Percentiles rank a stretch among this genome's conserved stretches.
phyloP scores from a whole-genome alignment of 106 monocot genomes.

The Phalaenopsis aphrodite region DNA sequence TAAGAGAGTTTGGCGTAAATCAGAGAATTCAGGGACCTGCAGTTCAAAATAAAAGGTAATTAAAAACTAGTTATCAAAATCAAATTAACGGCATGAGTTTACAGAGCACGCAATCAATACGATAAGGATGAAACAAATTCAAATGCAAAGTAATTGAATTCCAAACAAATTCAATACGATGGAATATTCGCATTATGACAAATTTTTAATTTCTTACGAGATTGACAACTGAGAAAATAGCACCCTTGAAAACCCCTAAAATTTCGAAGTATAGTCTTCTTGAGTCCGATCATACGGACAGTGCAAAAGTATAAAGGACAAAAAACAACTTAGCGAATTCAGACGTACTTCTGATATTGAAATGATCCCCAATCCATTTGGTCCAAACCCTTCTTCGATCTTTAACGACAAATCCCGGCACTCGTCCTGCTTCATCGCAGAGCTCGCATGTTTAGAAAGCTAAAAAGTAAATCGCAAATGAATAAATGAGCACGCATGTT shows the following conservation, averaged over 20 bases:
- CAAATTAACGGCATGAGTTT: neutral
- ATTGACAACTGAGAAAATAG: neutral
- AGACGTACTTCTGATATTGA: constrained; percentile 65
- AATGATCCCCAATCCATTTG: constrained; percentile 77
- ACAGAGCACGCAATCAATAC: neutral
- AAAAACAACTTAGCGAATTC: neutral
- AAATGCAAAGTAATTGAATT: neutral
- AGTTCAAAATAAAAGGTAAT: neutral
- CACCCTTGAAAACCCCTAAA: neutral
- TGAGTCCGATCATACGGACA: neutral
- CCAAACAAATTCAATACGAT: neutral
- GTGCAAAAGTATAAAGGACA: neutral
- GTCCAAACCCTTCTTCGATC: constrained; percentile 82
- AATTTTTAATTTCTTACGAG: too few species aligned
- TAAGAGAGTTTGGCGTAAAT: constrained; percentile 53
- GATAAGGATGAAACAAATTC: neutral
- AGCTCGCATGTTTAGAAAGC: neutral
- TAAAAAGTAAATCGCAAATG: neutral
- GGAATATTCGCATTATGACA: neutral
- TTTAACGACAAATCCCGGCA: constrained; percentile 46
- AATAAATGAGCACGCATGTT: neutral
- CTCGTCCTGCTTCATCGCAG: constrained; percentile 42
- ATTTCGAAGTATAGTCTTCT: neutral
- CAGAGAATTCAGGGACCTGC: constrained; percentile 65
- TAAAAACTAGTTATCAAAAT: neutral